Conservation (phyloP, 306 rosid species). For the Medicago lupulina region DNA sequence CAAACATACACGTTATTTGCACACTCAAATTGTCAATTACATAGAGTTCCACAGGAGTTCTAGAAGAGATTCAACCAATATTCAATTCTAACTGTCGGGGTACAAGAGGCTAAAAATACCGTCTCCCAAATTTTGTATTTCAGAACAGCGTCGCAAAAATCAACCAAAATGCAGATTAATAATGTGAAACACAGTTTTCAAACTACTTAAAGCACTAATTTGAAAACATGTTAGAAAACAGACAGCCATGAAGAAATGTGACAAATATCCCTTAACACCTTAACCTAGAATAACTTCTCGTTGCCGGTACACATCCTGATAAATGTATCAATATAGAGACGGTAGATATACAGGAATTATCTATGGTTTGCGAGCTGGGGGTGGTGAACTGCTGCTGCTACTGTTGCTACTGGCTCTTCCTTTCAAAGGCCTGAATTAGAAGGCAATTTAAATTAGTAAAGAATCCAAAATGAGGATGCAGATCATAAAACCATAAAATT, state of each 20-base stretch:
- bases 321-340: slow-evolving; percentile 39
- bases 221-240: slow-evolving; percentile 19
- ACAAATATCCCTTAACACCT: slow-evolving; percentile 36
- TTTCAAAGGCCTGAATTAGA: slow-evolving; percentile 70
- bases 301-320: slow-evolving; percentile 29
- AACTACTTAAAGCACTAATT: slow-evolving; percentile 17
- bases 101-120: neutral
- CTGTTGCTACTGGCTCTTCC: slow-evolving; percentile 90
- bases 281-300: slow-evolving; percentile 25
- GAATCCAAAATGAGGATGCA: slow-evolving; percentile 10
- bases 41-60: slow-evolving; percentile 1
- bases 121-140: slow-evolving; percentile 17
- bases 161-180: slow-evolving; percentile 6
- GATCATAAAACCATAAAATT: slow-evolving; percentile 1
- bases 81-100: neutral
- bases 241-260: slow-evolving; percentile 10
- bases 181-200: slow-evolving; percentile 25
- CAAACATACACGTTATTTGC: slow-evolving; percentile 5
- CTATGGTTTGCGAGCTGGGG: slow-evolving; percentile 75
- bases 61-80: neutral
- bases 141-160: slow-evolving; percentile 24
- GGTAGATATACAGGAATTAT: slow-evolving; percentile 21
- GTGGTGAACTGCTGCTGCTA: slow-evolving; percentile 91
- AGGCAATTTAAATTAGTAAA: neutral
- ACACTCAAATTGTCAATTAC: neutral